Evolutionary conservation across 495 filamentous ascomycete species (phyloP).

Genomic region (Niebla homalea): DNA sequence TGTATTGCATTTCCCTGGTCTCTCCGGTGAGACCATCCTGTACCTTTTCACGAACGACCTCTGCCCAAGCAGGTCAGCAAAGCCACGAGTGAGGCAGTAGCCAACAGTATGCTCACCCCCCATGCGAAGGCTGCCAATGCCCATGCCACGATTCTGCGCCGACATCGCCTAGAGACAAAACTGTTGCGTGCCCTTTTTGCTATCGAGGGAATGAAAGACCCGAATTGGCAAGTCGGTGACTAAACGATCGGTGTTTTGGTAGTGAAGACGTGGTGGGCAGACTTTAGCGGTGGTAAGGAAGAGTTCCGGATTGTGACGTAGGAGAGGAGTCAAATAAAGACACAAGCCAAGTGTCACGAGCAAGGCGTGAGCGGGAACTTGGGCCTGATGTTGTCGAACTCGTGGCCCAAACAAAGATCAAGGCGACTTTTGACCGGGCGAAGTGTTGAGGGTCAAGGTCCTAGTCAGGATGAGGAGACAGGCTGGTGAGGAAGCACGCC

Average conservation of each 20-base stretch:
- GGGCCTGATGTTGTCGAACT: not conserved
- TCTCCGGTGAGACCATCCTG: conserved; percentile 96
- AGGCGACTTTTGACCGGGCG: not conserved
- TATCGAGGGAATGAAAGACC: conserved; percentile 35
- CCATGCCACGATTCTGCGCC: conserved; percentile 56
- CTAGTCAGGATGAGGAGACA: not conserved
- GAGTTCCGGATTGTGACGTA: not conserved
- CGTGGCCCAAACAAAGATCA: not conserved
- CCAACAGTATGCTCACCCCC: conserved; percentile 47
- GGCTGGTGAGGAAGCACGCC: not conserved
- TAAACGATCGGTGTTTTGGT: conserved; percentile 23
- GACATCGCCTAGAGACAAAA: conserved; percentile 39
- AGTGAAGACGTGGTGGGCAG: conserved; percentile 43
- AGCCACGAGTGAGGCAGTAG: conserved; percentile 1
- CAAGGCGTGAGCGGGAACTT: not conserved
- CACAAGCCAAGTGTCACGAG: not conserved
- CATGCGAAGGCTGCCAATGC: conserved; percentile 68
- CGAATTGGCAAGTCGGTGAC: conserved; percentile 32
- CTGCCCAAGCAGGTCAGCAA: conserved; percentile 35
- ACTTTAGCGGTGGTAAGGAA: conserved; percentile 13
- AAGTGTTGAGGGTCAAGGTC: not conserved
- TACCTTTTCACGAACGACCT: conserved; percentile 96
- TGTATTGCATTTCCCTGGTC: conserved; percentile 91
- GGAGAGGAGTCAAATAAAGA: not conserved
- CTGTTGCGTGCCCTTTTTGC: conserved; percentile 2